These are phyloP conservation scores for Penicillium taxi DNA, from an alignment of 495 filamentous ascomycete species.

Conservation along the genomic window DNA sequence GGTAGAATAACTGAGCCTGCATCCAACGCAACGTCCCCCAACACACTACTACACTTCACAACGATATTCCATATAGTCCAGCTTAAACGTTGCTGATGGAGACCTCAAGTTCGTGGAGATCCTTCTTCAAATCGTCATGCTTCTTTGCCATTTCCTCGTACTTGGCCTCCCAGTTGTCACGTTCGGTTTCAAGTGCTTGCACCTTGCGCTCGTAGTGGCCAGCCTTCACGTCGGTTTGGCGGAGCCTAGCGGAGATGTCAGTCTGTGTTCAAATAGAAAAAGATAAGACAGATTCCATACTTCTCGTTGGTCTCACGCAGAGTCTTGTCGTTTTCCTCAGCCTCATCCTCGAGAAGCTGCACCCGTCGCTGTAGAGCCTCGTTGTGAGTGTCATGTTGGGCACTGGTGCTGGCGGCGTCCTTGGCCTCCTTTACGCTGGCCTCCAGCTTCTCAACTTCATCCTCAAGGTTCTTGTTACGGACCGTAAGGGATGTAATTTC, in stretches of 20 bases:
- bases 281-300: conserved; percentile 47
- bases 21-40: conserved; percentile 26
- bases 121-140: conserved; percentile 74
- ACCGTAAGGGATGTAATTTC: conserved; percentile 92
- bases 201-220: conserved; percentile 99
- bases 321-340: conserved; percentile 88
- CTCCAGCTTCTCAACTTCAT: conserved; percentile 87
- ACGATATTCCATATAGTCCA: conserved; percentile 10
- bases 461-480: conserved; percentile 82
- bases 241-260: conserved; percentile 55
- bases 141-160: conserved; percentile 95
- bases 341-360: conserved; percentile 95
- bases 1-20: conserved; percentile 18
- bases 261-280: too few species aligned
- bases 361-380: conserved; percentile 84
- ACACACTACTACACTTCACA: conserved; percentile 25
- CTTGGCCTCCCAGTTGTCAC: conserved; percentile 90
- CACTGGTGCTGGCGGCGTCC: conserved; percentile 62
- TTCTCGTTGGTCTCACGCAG: conserved; percentile 96
- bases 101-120: conserved; percentile 76
- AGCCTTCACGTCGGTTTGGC: conserved; percentile 97
- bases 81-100: conserved; percentile 87
- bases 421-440: conserved; percentile 67
- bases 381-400: conserved; percentile 70
- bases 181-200: conserved; percentile 80